Evolutionary conservation across 208 protist species (phyloP).

Genomic region (Borovskyia barvae): DNA sequence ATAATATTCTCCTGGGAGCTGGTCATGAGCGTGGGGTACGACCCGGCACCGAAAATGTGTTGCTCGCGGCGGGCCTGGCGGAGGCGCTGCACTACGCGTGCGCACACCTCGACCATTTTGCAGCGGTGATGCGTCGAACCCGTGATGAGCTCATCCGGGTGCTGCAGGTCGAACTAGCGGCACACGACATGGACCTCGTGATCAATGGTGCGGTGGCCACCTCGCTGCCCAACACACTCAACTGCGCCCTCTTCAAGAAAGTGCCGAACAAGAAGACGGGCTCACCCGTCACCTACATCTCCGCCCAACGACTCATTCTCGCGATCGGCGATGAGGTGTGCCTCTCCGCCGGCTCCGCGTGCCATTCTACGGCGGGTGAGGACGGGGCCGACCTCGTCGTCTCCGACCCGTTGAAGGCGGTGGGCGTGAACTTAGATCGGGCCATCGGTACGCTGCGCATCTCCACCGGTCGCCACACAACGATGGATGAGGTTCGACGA

Average conservation of each 20-base stretch:
- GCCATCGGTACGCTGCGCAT: constrained; percentile 79
- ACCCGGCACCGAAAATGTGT: constrained; percentile 85
- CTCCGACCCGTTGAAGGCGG: constrained; percentile 62
- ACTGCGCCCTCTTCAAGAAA: constrained; percentile 69
- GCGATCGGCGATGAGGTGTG: constrained; percentile 68
- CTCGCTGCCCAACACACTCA: constrained; percentile 85
- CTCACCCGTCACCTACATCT: constrained; percentile 59
- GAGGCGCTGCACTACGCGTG: constrained; percentile 61
- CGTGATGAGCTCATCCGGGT: constrained; percentile 60
- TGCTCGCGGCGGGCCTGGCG: constrained; percentile 74
- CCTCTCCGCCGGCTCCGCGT: constrained; percentile 85
- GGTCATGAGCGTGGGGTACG: constrained; percentile 80
- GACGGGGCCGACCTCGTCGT: constrained; percentile 48
- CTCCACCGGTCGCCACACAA: constrained; percentile 67
- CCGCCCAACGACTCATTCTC: constrained; percentile 61
- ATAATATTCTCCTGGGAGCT: constrained; percentile 77
- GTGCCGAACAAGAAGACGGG: constrained; percentile 25
- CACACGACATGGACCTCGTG: constrained; percentile 58
- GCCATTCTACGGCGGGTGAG: constrained; percentile 62
- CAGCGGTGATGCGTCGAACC: constrained; percentile 45
- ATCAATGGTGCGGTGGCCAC: constrained; percentile 60
- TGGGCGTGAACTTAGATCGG: constrained; percentile 48
- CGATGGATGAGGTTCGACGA: constrained; percentile 61
- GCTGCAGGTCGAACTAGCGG: constrained; percentile 49
- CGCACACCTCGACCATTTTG: constrained; percentile 28